Percentiles rank a stretch among this genome's conserved stretches.
Conservation (phyloP, 371 early-diverging fungal genomes). For the Lichtheimia hyalospora region DNA sequence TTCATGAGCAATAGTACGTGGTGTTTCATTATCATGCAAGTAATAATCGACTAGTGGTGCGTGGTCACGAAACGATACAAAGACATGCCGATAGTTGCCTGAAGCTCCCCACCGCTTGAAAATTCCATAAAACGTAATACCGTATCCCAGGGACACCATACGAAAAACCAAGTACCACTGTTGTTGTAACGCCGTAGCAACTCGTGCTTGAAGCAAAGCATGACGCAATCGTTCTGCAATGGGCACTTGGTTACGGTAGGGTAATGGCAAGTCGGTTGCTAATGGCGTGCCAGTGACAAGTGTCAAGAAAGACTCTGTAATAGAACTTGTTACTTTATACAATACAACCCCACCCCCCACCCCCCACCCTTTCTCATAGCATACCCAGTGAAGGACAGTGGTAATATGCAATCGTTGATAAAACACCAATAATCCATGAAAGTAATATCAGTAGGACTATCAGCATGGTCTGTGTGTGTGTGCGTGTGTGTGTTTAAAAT, state of each 20-base stretch:
- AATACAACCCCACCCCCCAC: background rate
- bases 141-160: background rate
- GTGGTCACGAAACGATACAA: constrained; percentile 2
- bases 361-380: background rate
- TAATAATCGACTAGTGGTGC: constrained; percentile 4
- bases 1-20: constrained; percentile 3
- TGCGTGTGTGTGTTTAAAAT: no score
- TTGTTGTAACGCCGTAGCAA: background rate
- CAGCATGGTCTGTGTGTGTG: no score
- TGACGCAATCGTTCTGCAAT: constrained; percentile 2
- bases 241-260: background rate
- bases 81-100: background rate
- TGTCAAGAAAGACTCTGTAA: constrained; percentile 6
- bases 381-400: background rate
- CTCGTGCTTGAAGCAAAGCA: constrained; percentile 9
- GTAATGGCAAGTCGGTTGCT: background rate
- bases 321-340: background rate
- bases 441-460: no score
- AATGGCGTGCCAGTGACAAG: constrained; percentile 1
- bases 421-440: no score
- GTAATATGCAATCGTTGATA: background rate
- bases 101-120: constrained; percentile 4
- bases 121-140: constrained; percentile 5
- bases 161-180: background rate
- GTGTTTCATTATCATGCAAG: background rate